Base-by-base conservation (phyloP, 2,329 filamentous ascomycete species). In the Botrytis fragariae region DNA sequence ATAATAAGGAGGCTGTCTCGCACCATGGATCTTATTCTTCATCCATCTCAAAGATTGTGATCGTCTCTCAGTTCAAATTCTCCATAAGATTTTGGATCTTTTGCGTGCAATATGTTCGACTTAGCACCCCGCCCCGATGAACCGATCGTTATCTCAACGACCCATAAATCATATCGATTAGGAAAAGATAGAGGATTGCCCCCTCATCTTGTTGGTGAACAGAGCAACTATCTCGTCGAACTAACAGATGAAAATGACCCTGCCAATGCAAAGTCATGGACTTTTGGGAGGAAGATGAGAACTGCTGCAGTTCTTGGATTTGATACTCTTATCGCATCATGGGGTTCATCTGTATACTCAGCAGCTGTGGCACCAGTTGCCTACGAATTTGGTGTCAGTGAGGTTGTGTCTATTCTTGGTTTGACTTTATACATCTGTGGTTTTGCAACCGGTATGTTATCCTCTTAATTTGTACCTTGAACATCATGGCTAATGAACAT, bases 371-470 rank as follows among this genome's bases (percentile, higher is more conserved):
- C 83, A 0, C 75, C 83, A 18, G 81, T 91, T 7, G 84, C 85
- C 79, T 54, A 78, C 0, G 83, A 87, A 16, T 92, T 92, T 79
- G 75, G 82, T 65, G 83, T 90, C 32, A 85, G 84, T n/a, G 83
- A 83, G 48, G 89, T 87, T 0, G 84, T 85, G 12, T 86, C 89
- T 1, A 82, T 91, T 25, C 80, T 91, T 0, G 86, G 87, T 0
- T 79, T 91, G 0, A 86, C 89, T 0, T 80, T 90, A 4, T 92
- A 89, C 79, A 85, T 89, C 7, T 81, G 90, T 20, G 89, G 89
- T 0, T 83, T 91, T 0, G 88, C 83, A 5, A 83, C 90, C 20
- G 89, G 89, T 0, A 72, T 45, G 51, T 35, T 20, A 37, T 48
- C 89, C 12, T 81, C 90, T 22, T 2, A 0, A 25, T 25, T 9